Evolutionary conservation across 768 basidiomycete species (phyloP), one percentile per base, ranked within the genome.

Genomic region (Cystoderma amianthinum): DNA sequence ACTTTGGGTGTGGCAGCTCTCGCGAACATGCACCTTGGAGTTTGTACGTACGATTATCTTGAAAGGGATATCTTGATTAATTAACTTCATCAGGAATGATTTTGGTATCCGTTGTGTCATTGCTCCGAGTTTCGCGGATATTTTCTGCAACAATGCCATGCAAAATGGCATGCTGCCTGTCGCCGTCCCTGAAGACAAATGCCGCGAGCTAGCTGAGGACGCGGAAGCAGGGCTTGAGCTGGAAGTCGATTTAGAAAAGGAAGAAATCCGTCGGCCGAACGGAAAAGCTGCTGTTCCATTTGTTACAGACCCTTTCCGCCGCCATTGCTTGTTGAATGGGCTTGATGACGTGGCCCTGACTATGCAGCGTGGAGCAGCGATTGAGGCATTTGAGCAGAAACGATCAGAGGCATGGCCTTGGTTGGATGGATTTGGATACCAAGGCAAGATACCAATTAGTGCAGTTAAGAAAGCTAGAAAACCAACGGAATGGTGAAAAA

Each of bases 281-380:
- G 92, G 84, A 43, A 76, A 88, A 54, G 63, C 76, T 2, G 58
- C 83, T 15, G 80, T 96, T 47, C 43, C 72, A 32, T 99, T 99
- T 67, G 69, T 72, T 28, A 80, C 83, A 37, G 96, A 99, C 62
- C 65, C 83, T 0, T 99, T 98, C 85, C 74, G 94, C 47, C 71
- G 90, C 42, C 89, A 95, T 57, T 94, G 96, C 60, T 66, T 99
- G 60, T 60, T 99, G 63, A 93, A 99, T 54, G 96, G 96, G 22
- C 67, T 98, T 49, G 96, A 99, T 60, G 96, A 97, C 55, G 95
- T 99, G 48, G 93, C 85, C 32, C 68, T 99, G 62, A 99, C 96
- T 33, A 68, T 99, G 69, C 82, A 89, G 60, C 82, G 81, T 58
- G 80, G 71, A 22, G 65, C 65, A 7, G 59, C 71, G n/a, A 96